These are phyloP conservation scores for Podila epicladia DNA, from an alignment of 192 early-diverging fungal genomes.

Conservation along the genomic window DNA sequence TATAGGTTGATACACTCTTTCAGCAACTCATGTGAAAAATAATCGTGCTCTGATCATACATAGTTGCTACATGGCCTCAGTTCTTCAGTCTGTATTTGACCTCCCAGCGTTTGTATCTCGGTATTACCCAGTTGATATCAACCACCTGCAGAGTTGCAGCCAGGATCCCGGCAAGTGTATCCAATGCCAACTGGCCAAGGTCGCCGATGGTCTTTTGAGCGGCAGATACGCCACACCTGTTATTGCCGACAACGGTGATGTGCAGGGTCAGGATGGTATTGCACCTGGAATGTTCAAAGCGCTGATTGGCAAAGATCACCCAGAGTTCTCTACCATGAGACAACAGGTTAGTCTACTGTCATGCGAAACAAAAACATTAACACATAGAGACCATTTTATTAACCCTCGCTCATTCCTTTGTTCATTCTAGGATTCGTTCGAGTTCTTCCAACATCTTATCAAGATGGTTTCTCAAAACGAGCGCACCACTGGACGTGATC, in stretches of 20 bases:
- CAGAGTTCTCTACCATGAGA: conserved; percentile 97
- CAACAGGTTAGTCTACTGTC: conserved; percentile 71
- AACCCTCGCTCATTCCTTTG: neutral
- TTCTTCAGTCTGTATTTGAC: conserved; percentile 89
- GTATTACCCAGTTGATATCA: conserved; percentile 47
- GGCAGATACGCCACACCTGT: conserved; percentile 84
- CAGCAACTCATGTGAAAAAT: neutral
- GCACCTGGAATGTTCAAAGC: conserved; percentile 92
- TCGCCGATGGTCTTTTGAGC: conserved; percentile 90
- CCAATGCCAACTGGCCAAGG: conserved; percentile 91
- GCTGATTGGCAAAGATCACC: conserved; percentile 86
- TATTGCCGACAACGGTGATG: conserved; percentile 53
- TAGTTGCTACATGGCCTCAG: conserved; percentile 98
- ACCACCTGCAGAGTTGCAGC: conserved; percentile 62
- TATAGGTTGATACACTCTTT: neutral
- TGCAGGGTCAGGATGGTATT: conserved; percentile 80
- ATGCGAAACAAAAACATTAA: neutral
- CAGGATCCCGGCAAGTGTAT: conserved; percentile 79
- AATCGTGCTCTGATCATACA: neutral
- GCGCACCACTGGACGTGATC: conserved; percentile 69
- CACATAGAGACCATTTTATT: neutral
- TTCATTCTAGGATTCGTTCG: conserved; percentile 78
- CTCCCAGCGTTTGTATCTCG: conserved; percentile 81
- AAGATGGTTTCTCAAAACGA: conserved; percentile 84
- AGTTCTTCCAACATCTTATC: conserved; percentile 87